A percentile compares a stretch with the other conserved stretches of the same genome.
Evolutionary conservation across 1,284 basidiomycete genomes (phyloP).

Genomic region (Mycena citricolor): DNA sequence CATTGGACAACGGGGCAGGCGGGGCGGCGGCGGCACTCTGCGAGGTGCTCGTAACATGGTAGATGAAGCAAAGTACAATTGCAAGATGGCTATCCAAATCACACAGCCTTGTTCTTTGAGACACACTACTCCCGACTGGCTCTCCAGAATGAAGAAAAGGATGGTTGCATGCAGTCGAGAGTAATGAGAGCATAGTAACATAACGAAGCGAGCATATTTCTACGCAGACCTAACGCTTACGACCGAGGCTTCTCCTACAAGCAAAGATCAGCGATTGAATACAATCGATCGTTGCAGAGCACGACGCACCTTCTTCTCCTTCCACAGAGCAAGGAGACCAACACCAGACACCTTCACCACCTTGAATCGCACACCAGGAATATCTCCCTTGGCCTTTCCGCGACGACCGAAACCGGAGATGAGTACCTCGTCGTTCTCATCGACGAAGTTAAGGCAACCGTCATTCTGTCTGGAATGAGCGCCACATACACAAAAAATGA

Average conservation of each 20-base stretch:
- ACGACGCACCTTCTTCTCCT: constrained; percentile 90
- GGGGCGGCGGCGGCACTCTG: no score
- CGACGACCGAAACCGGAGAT: constrained; percentile 99
- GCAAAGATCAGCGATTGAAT: constrained; percentile 14
- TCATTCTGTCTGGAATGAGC: constrained; percentile 70
- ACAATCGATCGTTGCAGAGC: constrained; percentile 2
- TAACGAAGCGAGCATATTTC: constrained; percentile 15
- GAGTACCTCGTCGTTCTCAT: constrained; percentile 99
- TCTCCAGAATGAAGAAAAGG: constrained; percentile 29
- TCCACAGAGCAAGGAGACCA: constrained; percentile 96
- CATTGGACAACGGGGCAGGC: no score
- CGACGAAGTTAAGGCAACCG: constrained; percentile 98
- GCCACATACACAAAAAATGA: constrained; percentile 1
- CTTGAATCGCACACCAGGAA: constrained; percentile 98
- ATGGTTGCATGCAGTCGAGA: constrained; percentile 42
- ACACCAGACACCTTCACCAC: constrained; percentile 99
- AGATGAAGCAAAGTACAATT: no score
- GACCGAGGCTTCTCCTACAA: constrained; percentile 86
- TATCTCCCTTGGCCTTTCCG: constrained; percentile 99
- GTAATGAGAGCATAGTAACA: constrained; percentile 25
- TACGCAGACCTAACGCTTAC: constrained; percentile 44
- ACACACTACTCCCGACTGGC: constrained; percentile 12
- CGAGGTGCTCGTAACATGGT: no score
- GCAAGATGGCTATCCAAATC: no score
- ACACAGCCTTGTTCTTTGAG: neutral